Evolutionary conservation across 768 basidiomycete genomes (phyloP).

Genomic region (Clathrus columnatus): DNA sequence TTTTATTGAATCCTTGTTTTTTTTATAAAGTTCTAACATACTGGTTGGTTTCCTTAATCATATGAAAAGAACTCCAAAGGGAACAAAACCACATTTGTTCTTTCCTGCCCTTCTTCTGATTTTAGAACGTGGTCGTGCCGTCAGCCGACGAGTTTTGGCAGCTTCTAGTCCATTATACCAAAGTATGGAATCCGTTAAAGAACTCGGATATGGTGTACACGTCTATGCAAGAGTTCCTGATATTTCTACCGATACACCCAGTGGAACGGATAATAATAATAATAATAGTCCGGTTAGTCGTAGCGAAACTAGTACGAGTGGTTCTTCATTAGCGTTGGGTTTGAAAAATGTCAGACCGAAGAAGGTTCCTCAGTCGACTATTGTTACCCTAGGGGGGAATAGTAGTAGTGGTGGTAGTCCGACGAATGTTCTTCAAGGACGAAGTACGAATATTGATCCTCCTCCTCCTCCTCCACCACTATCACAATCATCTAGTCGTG

Average conservation of each 20-base stretch:
- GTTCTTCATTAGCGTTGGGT: not conserved
- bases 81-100: constrained; percentile 47
- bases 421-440: not conserved
- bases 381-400: constrained; percentile 4
- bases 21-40: constrained; percentile 66
- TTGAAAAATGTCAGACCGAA: not conserved
- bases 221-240: constrained; percentile 67
- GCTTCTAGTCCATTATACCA: constrained; percentile 82
- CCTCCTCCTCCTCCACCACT: not conserved
- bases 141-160: constrained; percentile 67
- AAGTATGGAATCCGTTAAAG: constrained; percentile 61
- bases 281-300: not conserved
- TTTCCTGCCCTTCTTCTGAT: constrained; percentile 71
- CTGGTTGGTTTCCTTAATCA: constrained; percentile 73
- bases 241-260: constrained; percentile 16
- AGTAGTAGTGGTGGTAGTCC: too few species aligned
- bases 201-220: constrained; percentile 66
- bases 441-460: not conserved
- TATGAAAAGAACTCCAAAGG: constrained; percentile 46
- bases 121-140: constrained; percentile 71
- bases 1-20: not conserved
- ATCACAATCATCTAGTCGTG: not conserved
- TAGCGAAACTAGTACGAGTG: not conserved
- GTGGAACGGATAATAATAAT: not conserved
- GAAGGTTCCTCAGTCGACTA: constrained; percentile 3